Conservation (phyloP, 1,139 yeast species). For the Candida sanyaensis region DNA sequence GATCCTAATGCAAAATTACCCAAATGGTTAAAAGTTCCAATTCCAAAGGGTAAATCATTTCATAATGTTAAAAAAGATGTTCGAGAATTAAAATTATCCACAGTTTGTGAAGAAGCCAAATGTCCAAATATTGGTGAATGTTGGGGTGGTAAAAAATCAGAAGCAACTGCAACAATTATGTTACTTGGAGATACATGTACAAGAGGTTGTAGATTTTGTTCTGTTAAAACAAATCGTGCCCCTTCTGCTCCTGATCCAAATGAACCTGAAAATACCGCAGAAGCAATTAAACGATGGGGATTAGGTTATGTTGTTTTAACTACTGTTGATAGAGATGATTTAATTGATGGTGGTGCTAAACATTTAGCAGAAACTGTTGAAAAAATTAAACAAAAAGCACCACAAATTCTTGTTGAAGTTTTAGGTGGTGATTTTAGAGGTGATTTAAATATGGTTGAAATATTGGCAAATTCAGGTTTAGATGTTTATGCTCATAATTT, state of each 20-base stretch:
- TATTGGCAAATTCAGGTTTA: constrained; percentile 81
- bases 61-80: constrained; percentile 83
- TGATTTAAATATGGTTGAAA: constrained; percentile 74
- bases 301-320: constrained; percentile 96
- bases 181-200: constrained; percentile 98
- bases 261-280: constrained; percentile 98
- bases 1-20: constrained; percentile 77
- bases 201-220: constrained; percentile 96
- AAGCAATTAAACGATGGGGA: constrained; percentile 97
- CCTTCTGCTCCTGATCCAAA: constrained; percentile 92
- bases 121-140: constrained; percentile 99
- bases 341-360: constrained; percentile 88
- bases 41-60: constrained; percentile 88
- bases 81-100: constrained; percentile 82
- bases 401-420: constrained; percentile 90
- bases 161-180: constrained; percentile 99
- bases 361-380: constrained; percentile 89
- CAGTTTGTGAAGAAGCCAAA: constrained; percentile 98
- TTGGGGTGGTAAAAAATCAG: constrained; percentile 97
- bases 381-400: constrained; percentile 83
- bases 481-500: constrained; percentile 97
- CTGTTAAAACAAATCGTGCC: constrained; percentile 86
- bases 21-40: constrained; percentile 90
- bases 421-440: constrained; percentile 96
- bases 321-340: constrained; percentile 96